Evolutionary conservation across 1,139 yeast species (phyloP), one percentile per base, ranked within the genome.

Genomic region (Candida sanyaensis): DNA sequence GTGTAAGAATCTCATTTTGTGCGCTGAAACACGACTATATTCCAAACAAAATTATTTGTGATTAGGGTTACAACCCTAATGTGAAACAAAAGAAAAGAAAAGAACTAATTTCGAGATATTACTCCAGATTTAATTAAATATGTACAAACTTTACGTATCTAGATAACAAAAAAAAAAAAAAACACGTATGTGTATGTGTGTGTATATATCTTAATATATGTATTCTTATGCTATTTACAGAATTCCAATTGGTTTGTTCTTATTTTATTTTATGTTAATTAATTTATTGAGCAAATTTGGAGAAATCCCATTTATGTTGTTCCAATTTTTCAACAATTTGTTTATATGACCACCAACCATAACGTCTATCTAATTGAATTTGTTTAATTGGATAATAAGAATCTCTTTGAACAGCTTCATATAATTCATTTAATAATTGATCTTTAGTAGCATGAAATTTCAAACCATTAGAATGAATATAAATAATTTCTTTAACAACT

Each of bases 391-490:
- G 68, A 44, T 72, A 73, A 53, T 76, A 60, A 69, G 77, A 63
- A 68, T 75, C 65, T 67, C 73, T 62, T 73, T 76, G 66, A 62
- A 75, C 84, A 49, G 71, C 71, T 28, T 81, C 79, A 61, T 71
- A 84, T 56, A 87, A 73, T 46, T 66, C 69, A 40, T 75, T 68
- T 53, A 88, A 66, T 42, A 90, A 69, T 60, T 75, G 80, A 60
- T 88, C 78, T 65, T 83, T 83, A 40, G 93, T 92, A 33, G 80
- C 84, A 6, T 69, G 71, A 51, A 88, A 64, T 54, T 75, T 68
- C 54, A 78, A 66, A 38, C 81, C 78, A 41, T 69, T 68, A 43
- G 73, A 69, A 45, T 80, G 81, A 41, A 77, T 67, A 64, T 74
- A 81, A 60, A 70, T 84, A 4, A 86, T 78, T 36, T 78, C 79